Evolutionary conservation across 179 eudicot genomes (phyloP).

Genomic region (Heliamphora pulchella): DNA sequence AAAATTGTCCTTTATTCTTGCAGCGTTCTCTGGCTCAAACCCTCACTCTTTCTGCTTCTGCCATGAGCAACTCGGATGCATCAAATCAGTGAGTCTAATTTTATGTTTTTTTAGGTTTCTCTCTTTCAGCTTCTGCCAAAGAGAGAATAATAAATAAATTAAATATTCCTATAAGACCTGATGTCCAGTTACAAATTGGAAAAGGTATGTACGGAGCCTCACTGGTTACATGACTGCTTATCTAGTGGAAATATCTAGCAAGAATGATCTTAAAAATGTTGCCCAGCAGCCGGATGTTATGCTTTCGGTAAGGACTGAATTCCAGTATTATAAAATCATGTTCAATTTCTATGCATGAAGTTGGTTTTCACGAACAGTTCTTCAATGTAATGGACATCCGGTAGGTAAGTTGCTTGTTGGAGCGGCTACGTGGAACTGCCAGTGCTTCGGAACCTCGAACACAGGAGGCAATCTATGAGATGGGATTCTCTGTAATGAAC

Average conservation of each 20-base stretch:
- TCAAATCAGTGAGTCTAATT: conserved; percentile 64
- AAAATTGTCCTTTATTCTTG: conserved; percentile 17
- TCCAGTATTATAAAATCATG: background rate
- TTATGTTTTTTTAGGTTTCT: conserved; percentile 9
- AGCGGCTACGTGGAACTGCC: conserved; percentile 93
- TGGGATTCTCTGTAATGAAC: conserved; percentile 70
- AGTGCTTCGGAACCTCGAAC: conserved; percentile 91
- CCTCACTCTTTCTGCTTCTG: conserved; percentile 73
- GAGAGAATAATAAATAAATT: background rate
- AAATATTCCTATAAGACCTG: conserved; percentile 18
- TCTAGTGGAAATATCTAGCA: conserved; percentile 64
- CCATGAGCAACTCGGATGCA: conserved; percentile 50
- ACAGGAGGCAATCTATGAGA: conserved; percentile 81
- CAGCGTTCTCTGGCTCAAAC: conserved; percentile 92
- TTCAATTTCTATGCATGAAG: background rate
- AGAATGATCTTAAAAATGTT: conserved; percentile 52
- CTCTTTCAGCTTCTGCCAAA: background rate
- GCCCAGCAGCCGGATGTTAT: conserved; percentile 81
- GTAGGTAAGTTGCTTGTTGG: conserved; percentile 84
- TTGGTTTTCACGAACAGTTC: background rate
- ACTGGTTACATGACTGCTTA: conserved; percentile 57
- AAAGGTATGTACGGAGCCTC: conserved; percentile 71
- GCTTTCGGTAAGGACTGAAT: conserved; percentile 47
- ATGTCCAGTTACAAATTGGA: conserved; percentile 14
- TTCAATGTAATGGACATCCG: conserved; percentile 10